Evolutionary conservation across 2,329 filamentous ascomycete genomes (phyloP), one percentile per base, ranked within the genome.

Genomic region (Nannizziopsis barbatae): DNA sequence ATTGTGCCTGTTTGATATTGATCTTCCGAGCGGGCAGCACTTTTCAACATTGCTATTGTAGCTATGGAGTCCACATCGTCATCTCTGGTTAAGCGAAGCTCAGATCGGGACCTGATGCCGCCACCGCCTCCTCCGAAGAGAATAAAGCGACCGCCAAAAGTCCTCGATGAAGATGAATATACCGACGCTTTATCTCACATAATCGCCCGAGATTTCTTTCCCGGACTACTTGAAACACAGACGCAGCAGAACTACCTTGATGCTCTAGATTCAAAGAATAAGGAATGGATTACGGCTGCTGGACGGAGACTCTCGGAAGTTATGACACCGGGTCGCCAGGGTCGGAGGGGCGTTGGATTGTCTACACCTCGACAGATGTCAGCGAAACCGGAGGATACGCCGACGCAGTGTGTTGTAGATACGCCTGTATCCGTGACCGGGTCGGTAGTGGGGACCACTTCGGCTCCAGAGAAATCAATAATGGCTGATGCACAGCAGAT

Each of bases 101-200:
- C 59, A 30, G 63, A 66, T 43, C 58, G 56, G 36, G 80, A 84
- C 48, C 71, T 93, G 47, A 96, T 95, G 88, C 84, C 86, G 12
- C 88, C 89, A 9, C 89, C 90, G 5, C 86, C 88, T 3, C 76
- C 80, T 0, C 73, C 81, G 37, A 96, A 95, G 65, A 83, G 87
- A 50, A 94, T 95, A 61, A 95, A 95, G 68, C 79, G 92, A 45
- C 92, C 92, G 0, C 81, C 83, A 53, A 84, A 83, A 53, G 81
- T 95, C 22, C 77, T 98, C 22, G 87, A 95, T 64, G 92, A 98
- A 73, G 90, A 98, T 57, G 81, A 84, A 46, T 98, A 98, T 66
- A 92, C 87, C 1, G 81, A 88, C 50, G 84, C 86, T 1, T 74
- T 98, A 22, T 95, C 89, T 0, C 83, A 92, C 57, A 96, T 98